These are phyloP conservation scores for Epipyxis sp. DNA, from an alignment of 108 stramenopile species.

Conservation along the genomic window DNA sequence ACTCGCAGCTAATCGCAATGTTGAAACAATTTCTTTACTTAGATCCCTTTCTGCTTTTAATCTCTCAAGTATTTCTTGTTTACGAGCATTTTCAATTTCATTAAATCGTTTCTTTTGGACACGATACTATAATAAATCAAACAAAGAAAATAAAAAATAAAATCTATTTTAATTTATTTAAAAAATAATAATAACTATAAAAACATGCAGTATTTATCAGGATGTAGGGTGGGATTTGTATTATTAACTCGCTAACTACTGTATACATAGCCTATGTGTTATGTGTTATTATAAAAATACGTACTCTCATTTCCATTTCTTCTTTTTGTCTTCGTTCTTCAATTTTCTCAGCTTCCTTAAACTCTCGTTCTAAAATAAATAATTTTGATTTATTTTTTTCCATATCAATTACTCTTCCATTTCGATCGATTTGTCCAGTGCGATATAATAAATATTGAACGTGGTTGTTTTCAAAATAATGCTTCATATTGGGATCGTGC, in stretches of 20 bases:
- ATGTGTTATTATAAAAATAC: neutral
- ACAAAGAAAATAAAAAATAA: neutral
- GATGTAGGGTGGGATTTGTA: too few relatives aligned
- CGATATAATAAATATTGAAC: conserved; percentile 56
- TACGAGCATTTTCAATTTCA: neutral
- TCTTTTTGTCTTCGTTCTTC: conserved; percentile 53
- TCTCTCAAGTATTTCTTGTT: conserved; percentile 12
- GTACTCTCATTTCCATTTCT: conserved; percentile 38
- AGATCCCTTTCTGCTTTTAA: conserved; percentile 26
- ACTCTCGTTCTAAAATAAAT: conserved; percentile 64
- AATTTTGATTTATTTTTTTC: conserved; percentile 58
- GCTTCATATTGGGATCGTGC: conserved; percentile 61
- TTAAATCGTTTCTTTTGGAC: conserved; percentile 28
- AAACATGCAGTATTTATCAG: too few relatives aligned
- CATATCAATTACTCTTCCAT: conserved; percentile 61
- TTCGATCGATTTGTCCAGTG: conserved; percentile 61
- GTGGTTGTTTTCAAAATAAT: conserved; percentile 57
- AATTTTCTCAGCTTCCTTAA: conserved; percentile 54
- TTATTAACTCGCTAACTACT: too few relatives aligned
- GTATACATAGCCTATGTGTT: too few relatives aligned
- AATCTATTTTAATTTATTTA: too few relatives aligned
- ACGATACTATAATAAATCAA: conserved; percentile 17
- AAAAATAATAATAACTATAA: too few relatives aligned
- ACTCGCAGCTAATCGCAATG: neutral
- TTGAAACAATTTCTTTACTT: conserved; percentile 25